Base-by-base conservation (phyloP, 495 filamentous ascomycete species). In the Aspergillus ostianus region DNA sequence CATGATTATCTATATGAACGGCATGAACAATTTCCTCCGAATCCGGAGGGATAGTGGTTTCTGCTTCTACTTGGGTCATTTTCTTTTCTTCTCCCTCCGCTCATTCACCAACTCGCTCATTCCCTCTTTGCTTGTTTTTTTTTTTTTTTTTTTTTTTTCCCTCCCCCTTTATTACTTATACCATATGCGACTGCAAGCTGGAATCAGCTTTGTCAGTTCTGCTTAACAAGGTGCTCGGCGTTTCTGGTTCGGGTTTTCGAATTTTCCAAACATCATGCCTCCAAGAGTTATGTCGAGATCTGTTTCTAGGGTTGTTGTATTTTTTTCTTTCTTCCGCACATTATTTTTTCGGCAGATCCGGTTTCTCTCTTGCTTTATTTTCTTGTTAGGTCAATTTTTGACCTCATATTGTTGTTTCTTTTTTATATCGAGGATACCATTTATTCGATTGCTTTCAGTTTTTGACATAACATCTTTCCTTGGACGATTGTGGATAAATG, bases 1-100 rank as follows among this genome's bases (percentile, higher is more conserved):
- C 36, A 41, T 46, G 52, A 54, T 46, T 57, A 64, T 62, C 45
- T 64, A 66, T 59, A 67, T 60, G 66, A 65, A 59, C 59, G 56
- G 51, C 57, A 68, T 61, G 66, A 66, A 60, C 53, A 65, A 47
- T 41, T 2, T 17, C 36, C 12, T 41, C 10, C 12, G 10, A 41
- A 12, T 41, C 36, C 4, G 4, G 36, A 41, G 12, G 36, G 36
- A 41, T 15, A 15, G 12, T 41, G 9, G 36, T 41, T 41, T 41
- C 15, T 41, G 36, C 12, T 13, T 41, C 36, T 17, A 41, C 36
- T 41, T 32, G 6, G 29, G 29, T 32, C 36, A 17, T 17, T 17
- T 41, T 41, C 12, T 41, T 41, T 41, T 15, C 12, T 41, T 41
- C 36, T 41, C 13, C 13, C 36, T 41, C 36, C 36, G 13, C 36